Percentiles rank a stretch among this genome's conserved stretches.
Evolutionary conservation across 352 stramenopile species (phyloP).

Genomic region (Pythium brachiatum): DNA sequence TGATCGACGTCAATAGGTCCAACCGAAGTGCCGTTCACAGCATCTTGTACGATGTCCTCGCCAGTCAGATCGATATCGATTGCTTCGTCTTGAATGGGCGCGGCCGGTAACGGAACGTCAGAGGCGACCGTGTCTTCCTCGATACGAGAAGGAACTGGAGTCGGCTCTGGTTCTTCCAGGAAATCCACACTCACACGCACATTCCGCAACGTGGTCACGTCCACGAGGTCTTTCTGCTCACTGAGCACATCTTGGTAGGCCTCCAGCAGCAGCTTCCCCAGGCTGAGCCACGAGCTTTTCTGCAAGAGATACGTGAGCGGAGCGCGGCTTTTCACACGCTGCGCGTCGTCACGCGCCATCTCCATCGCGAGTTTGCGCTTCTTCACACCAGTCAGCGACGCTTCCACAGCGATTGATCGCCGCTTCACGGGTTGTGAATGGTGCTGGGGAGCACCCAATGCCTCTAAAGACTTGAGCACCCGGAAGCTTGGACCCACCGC

Average conservation of each 20-base stretch:
- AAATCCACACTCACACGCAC: constrained; percentile 18
- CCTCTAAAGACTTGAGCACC: background rate
- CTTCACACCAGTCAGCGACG: constrained; percentile 23
- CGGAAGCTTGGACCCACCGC: constrained; percentile 7
- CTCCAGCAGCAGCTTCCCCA: constrained; percentile 62
- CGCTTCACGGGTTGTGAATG: constrained; percentile 9
- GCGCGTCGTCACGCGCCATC: background rate
- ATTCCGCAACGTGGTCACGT: background rate
- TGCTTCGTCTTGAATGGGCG: background rate
- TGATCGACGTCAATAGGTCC: constrained; percentile 20
- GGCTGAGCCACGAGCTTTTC: constrained; percentile 41
- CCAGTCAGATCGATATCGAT: constrained; percentile 2
- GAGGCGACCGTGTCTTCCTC: background rate
- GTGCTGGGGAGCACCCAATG: background rate
- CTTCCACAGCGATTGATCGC: background rate
- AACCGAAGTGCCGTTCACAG: background rate
- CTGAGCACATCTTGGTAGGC: constrained; percentile 56
- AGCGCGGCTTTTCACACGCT: background rate
- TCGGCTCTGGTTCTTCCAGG: background rate
- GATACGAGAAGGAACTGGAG: background rate
- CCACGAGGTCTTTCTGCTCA: constrained; percentile 7
- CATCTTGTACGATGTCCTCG: background rate
- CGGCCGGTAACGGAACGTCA: background rate
- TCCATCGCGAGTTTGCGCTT: constrained; percentile 21
- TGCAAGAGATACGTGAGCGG: constrained; percentile 42